These are phyloP conservation scores for Epithemia pelagica DNA, from an alignment of 108 stramenopile species.

Conservation along the genomic window DNA sequence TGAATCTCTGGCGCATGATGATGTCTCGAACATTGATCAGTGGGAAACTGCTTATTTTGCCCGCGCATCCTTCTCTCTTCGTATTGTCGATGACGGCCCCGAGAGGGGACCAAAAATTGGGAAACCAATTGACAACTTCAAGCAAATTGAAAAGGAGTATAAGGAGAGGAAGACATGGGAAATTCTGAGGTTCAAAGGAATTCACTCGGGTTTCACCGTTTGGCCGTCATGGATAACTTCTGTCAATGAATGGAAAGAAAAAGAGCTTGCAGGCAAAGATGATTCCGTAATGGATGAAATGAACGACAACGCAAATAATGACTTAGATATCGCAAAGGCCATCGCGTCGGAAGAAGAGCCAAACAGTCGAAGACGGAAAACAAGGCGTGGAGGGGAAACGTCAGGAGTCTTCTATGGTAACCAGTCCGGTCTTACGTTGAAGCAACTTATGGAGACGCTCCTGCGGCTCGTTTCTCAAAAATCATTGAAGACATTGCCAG, in stretches of 20 bases:
- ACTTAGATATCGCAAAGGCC: slow-evolving; percentile 3
- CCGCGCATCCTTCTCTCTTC: background rate
- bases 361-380: slow-evolving; percentile 3
- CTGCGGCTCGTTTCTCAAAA: slow-evolving; percentile 44
- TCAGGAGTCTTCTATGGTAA: slow-evolving; percentile 67
- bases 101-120: background rate
- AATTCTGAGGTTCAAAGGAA: slow-evolving; percentile 34
- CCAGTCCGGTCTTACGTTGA: slow-evolving; percentile 57
- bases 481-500: slow-evolving; percentile 34
- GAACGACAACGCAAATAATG: background rate
- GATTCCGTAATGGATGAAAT: slow-evolving; percentile 11
- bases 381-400: slow-evolving; percentile 14
- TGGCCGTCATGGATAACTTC: slow-evolving; percentile 42
- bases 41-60: slow-evolving; percentile 10
- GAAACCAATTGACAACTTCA: background rate
- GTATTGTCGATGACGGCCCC: background rate
- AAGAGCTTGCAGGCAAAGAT: slow-evolving; percentile 12
- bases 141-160: slow-evolving; percentile 15
- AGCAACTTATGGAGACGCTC: slow-evolving; percentile 63
- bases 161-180: slow-evolving; percentile 35
- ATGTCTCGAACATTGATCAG: background rate
- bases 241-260: slow-evolving; percentile 21
- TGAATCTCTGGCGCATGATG: background rate
- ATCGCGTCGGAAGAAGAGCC: slow-evolving; percentile 9
- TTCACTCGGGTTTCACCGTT: slow-evolving; percentile 37